Conservation (phyloP, 148 eudicot species). For the Cornus kousa region DNA sequence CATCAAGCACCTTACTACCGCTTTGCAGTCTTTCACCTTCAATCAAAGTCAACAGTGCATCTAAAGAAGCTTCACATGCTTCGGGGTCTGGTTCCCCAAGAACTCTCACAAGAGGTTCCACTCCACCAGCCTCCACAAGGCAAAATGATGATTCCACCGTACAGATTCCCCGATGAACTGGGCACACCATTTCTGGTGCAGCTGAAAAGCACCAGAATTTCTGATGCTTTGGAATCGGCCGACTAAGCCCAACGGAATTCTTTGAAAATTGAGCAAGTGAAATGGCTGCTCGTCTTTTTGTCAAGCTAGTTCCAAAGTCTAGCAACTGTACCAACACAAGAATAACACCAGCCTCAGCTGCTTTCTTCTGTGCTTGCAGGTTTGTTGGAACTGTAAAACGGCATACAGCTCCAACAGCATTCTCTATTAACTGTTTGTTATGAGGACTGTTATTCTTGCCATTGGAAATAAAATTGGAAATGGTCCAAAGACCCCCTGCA, state of each 20-base stretch:
- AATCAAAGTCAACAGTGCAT: conserved; percentile 38
- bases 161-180: conserved; percentile 36
- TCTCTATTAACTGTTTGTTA: conserved; percentile 27
- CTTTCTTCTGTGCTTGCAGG: conserved; percentile 29
- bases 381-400: conserved; percentile 28
- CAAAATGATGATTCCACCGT: conserved; percentile 35
- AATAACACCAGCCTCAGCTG: conserved; percentile 37
- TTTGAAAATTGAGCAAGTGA: conserved; percentile 31
- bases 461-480: conserved; percentile 15
- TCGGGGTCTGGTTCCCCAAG: conserved; percentile 24
- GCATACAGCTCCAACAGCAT: conserved; percentile 30
- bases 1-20: conserved; percentile 38
- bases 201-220: conserved; percentile 39
- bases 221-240: conserved; percentile 19
- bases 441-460: conserved; percentile 14
- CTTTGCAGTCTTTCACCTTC: conserved; percentile 30
- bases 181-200: conserved; percentile 24
- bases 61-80: conserved; percentile 42
- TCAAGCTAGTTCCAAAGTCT: conserved; percentile 31
- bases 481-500: conserved; percentile 27
- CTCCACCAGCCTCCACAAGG: conserved; percentile 36
- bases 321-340: conserved; percentile 31
- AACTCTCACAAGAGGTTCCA: conserved; percentile 29
- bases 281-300: conserved; percentile 30
- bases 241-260: conserved; percentile 24